Base-by-base conservation (phyloP, 306 rosid species). In the Cicer yamashitae region DNA sequence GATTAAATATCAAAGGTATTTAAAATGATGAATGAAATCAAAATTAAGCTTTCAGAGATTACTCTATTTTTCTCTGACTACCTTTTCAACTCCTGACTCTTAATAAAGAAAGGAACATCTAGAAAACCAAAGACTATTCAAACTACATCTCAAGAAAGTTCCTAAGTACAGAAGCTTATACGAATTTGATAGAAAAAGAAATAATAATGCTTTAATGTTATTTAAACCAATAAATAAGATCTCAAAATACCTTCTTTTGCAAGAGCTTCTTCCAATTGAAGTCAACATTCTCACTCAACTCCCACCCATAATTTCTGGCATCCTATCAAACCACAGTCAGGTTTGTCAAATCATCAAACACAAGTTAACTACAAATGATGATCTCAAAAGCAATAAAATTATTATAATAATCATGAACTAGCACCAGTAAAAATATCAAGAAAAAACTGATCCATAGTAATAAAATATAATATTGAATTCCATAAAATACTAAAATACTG, bases 181-280 rank as follows among this genome's bases (percentile, higher is more conserved):
- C 22, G 6, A 20, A 38, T 20, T 40, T 41, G 40, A 58, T 40
- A 18, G 41, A 47, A 50, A 60, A 71, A 14, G 62, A 73, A 73
- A 68, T 39, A 43, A 59, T 22, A 46, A 77, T 25, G 15, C 52
- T 71, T 56, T 48, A 25, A 50, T 66, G 52, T 53, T 59, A 69
- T 52, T 62, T 37, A 39, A 48, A 71, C 39, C 13, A 25, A 70
- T 38, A 77, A 56, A 39, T 57, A 70, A 59, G 15, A 69, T 59
- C 41, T 34, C 1, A 34, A 73, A 71, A 56, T 79, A 94, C 97
- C 99, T 94, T 94, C 84, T 94, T 94, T 50, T 90, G 84, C 87
- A 92, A 79, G 82, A 94, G 96, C 78, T 89, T 92, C 89, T 90
- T 90, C 97, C 99, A 94, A 81, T 89, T 87, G 86, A 91, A 94